phyloP scores from a whole-genome alignment of 1,284 basidiomycete genomes.

The Microbotryum lychnidis-dioicae region DNA sequence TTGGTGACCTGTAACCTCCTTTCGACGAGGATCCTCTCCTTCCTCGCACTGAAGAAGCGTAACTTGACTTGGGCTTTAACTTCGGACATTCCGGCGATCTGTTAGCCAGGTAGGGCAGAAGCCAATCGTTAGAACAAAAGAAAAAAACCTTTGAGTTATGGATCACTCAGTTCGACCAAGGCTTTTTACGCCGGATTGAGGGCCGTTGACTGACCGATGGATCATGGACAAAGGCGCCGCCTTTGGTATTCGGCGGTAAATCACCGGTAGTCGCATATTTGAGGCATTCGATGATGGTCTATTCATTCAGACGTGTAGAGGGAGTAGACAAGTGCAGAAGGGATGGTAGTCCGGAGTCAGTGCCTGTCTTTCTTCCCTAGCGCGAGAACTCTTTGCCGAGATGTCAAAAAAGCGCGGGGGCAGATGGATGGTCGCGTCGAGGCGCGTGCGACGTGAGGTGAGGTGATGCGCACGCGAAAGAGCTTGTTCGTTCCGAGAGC shows the following conservation, averaged over 20 bases:
- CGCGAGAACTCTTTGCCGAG: background rate
- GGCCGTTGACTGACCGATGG: constrained; percentile 53
- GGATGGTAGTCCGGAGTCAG: background rate
- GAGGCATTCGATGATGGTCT: constrained; percentile 96
- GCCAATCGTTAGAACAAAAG: too few relatives aligned
- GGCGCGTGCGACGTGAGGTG: too few relatives aligned
- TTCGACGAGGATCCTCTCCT: constrained; percentile 80
- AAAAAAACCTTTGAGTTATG: too few relatives aligned
- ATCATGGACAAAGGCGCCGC: constrained; percentile 96
- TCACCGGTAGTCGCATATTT: constrained; percentile 99
- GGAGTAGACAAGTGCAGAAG: background rate
- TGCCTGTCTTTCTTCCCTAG: background rate
- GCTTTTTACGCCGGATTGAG: background rate
- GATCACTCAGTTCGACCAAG: background rate
- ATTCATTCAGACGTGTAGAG: background rate
- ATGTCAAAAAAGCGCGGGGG: too few relatives aligned
- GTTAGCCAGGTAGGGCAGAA: background rate
- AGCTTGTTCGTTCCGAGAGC: background rate
- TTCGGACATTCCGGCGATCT: constrained; percentile 95
- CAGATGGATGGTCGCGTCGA: too few relatives aligned
- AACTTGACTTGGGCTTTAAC: constrained; percentile 97
- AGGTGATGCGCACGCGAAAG: too few relatives aligned
- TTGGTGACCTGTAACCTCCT: constrained; percentile 87
- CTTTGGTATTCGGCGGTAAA: constrained; percentile 93
- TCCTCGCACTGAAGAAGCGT: constrained; percentile 82